Evolutionary conservation across 805 yeast genomes (phyloP).

Genomic region (Hanseniaspora mollemarum): DNA sequence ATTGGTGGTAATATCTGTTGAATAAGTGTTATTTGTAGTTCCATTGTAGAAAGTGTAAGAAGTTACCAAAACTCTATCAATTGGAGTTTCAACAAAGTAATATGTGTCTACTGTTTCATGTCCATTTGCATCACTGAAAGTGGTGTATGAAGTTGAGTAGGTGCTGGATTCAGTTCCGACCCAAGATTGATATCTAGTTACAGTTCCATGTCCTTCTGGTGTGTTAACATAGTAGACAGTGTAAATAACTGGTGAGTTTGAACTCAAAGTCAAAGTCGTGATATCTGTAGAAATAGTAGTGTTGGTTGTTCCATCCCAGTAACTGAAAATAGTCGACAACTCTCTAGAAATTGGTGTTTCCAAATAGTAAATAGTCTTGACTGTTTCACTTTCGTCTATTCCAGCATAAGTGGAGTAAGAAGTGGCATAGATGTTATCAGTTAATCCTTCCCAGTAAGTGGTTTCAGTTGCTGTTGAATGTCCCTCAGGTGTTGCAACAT

Average conservation of each 20-base stretch:
- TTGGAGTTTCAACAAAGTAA: conserved; percentile 19
- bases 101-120: conserved; percentile 17
- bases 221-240: conserved; percentile 3
- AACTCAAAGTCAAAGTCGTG: neutral
- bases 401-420: conserved; percentile 14
- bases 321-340: neutral
- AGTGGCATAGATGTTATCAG: conserved; percentile 15
- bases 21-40: neutral
- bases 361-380: conserved; percentile 17
- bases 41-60: neutral
- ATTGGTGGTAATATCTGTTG: neutral
- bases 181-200: conserved; percentile 10
- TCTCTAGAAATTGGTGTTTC: conserved; percentile 17
- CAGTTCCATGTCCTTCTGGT: conserved; percentile 4
- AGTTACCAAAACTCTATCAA: neutral
- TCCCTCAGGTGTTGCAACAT: conserved; percentile 5
- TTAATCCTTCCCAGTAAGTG: conserved; percentile 15
- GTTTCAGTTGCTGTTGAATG: neutral
- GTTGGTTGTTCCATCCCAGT: neutral
- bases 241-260: neutral
- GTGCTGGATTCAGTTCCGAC: conserved; percentile 16
- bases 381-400: conserved; percentile 17
- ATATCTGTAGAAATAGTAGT: conserved; percentile 3
- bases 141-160: conserved; percentile 14
- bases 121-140: conserved; percentile 17